These are phyloP conservation scores for Xylariaceae sp. DNA, from an alignment of 2,329 filamentous ascomycete genomes.

Conservation along the genomic window DNA sequence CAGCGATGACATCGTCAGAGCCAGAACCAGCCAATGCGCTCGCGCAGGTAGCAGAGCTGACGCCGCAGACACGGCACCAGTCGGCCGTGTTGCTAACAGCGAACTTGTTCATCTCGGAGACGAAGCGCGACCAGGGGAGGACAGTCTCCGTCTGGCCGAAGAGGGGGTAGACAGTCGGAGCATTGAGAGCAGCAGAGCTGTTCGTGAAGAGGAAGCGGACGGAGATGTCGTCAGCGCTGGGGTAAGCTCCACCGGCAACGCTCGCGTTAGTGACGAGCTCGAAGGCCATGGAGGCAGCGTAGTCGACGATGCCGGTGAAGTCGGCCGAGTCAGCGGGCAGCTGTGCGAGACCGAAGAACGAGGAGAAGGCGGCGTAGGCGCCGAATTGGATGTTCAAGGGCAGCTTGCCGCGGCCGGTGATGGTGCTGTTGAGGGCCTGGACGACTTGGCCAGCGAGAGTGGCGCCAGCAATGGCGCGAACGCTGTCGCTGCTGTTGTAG, in stretches of 20 bases:
- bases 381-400: slow-evolving; percentile 53
- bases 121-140: slow-evolving; percentile 67
- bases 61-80: slow-evolving; percentile 75
- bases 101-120: slow-evolving; percentile 56
- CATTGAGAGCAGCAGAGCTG: slow-evolving; percentile 50
- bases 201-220: slow-evolving; percentile 60
- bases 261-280: slow-evolving; percentile 60
- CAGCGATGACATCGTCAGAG: slow-evolving; percentile 22
- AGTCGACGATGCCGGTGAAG: slow-evolving; percentile 77
- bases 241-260: slow-evolving; percentile 40
- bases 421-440: slow-evolving; percentile 47
- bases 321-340: slow-evolving; percentile 48
- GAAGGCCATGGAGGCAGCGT: slow-evolving; percentile 75
- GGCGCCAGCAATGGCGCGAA: slow-evolving; percentile 53
- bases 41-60: slow-evolving; percentile 62
- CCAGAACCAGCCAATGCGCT: slow-evolving; percentile 28
- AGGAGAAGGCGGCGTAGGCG: slow-evolving; percentile 56
- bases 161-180: slow-evolving; percentile 49
- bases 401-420: slow-evolving; percentile 35
- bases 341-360: slow-evolving; percentile 56
- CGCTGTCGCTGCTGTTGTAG: slow-evolving; percentile 68
- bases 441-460: slow-evolving; percentile 54
- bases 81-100: slow-evolving; percentile 57
- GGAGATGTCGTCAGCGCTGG: slow-evolving; percentile 43
- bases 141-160: slow-evolving; percentile 52